Percentiles rank a stretch among this genome's conserved stretches.
These are phyloP conservation scores for Cytospora piceicola DNA, from an alignment of 2,329 filamentous ascomycete species.

Conservation along the genomic window DNA sequence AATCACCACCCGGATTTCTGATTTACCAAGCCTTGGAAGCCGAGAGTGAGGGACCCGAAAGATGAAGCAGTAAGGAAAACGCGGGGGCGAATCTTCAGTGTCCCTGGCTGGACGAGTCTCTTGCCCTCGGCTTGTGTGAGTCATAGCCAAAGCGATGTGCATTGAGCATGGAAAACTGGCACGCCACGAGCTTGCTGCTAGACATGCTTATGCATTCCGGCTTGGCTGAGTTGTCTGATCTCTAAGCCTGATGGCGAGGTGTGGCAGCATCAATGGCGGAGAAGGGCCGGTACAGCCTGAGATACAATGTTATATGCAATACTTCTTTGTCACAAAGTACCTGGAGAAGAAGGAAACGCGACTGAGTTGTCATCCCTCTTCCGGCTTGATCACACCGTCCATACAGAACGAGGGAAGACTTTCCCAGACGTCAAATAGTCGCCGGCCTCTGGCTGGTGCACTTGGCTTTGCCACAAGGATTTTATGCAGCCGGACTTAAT, in stretches of 20 bases:
- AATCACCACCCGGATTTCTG: neutral
- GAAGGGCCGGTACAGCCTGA: neutral
- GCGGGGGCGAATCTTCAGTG: neutral
- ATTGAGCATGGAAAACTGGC: neutral
- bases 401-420: too few relatives aligned
- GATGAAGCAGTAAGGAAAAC: neutral
- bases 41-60: neutral
- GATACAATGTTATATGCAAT: too few relatives aligned
- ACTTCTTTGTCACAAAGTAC: too few relatives aligned
- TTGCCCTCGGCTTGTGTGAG: neutral
- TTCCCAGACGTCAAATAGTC: too few relatives aligned
- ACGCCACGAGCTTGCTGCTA: neutral
- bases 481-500: too few relatives aligned
- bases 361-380: too few relatives aligned
- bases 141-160: neutral
- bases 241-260: neutral
- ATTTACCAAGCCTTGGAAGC: too few relatives aligned
- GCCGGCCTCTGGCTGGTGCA: too few relatives aligned
- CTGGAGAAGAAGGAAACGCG: too few relatives aligned
- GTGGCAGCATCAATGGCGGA: neutral
- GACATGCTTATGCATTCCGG: neutral
- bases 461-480: too few relatives aligned
- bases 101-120: neutral
- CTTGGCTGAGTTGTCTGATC: neutral
- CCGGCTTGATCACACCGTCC: too few relatives aligned